Conservation (phyloP, 192 early-diverging fungal genomes). For the Allomyces javanicus region DNA sequence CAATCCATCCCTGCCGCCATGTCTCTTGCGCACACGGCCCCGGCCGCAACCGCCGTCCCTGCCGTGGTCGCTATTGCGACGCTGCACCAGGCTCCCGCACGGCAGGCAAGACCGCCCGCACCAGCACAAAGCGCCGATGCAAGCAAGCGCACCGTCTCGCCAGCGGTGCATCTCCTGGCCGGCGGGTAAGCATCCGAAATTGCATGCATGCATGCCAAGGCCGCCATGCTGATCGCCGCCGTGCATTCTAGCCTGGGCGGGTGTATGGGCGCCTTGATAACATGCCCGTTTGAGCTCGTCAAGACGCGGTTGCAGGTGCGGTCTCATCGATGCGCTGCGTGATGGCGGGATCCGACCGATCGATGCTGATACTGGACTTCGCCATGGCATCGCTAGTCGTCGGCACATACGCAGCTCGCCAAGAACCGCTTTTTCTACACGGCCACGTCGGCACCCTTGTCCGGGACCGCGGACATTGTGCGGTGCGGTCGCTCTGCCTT, state of each 20-base stretch:
- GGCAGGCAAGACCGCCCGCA: too few species aligned
- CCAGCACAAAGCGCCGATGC: not conserved
- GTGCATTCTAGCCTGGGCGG: constrained; percentile 34
- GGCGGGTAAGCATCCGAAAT: constrained; percentile 29
- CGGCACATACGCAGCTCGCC: not conserved
- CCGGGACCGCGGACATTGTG: constrained; percentile 9
- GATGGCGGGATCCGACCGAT: too few species aligned
- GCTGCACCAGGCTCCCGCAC: too few species aligned
- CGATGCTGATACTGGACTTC: too few species aligned
- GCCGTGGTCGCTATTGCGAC: too few species aligned
- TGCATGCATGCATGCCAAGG: not conserved
- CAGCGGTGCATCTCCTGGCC: constrained; percentile 32
- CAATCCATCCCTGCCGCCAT: too few species aligned
- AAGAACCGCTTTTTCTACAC: not conserved
- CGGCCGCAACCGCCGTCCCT: too few species aligned
- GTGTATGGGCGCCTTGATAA: constrained; percentile 62
- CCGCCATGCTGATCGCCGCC: not conserved
- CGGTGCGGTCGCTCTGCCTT: not conserved
- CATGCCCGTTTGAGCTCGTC: constrained; percentile 84
- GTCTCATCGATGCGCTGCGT: too few species aligned
- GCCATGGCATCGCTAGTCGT: not conserved
- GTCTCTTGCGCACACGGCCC: too few species aligned
- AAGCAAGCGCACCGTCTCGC: constrained; percentile 1
- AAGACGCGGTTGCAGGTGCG: constrained; percentile 66
- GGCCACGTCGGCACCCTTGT: constrained; percentile 8